These are phyloP conservation scores for Aspergillus ustus DNA, from an alignment of 2,329 filamentous ascomycete genomes.

Conservation along the genomic window DNA sequence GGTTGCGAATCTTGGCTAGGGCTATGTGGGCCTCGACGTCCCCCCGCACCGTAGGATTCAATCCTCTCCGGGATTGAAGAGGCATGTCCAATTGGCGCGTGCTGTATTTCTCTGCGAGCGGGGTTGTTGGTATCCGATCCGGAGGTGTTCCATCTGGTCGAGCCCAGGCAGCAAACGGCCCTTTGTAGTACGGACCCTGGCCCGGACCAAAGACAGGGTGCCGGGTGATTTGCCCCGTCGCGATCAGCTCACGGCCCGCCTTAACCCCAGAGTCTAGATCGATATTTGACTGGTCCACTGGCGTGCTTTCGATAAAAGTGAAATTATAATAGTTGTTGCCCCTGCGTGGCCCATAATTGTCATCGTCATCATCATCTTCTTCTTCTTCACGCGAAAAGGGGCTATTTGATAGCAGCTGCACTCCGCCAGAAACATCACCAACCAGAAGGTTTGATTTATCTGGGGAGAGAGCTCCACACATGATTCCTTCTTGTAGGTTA, in stretches of 20 bases:
- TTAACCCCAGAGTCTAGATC: conserved; percentile 32
- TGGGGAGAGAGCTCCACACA: conserved; percentile 61
- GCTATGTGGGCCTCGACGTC: conserved; percentile 30
- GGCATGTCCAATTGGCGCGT: conserved; percentile 36
- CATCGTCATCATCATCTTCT: too few relatives aligned
- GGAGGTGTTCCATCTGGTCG: conserved; percentile 31
- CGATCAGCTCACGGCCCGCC: conserved; percentile 35
- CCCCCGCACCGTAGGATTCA: conserved; percentile 25
- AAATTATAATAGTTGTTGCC: neutral
- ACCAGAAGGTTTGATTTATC: conserved; percentile 61
- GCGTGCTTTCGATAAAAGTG: conserved; percentile 23
- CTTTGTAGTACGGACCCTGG: conserved; percentile 46
- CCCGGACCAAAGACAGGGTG: conserved; percentile 46
- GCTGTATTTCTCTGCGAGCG: conserved; percentile 32
- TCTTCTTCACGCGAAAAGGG: conserved; percentile 30
- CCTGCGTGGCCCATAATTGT: neutral
- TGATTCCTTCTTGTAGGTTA: conserved; percentile 57
- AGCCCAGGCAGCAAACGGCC: conserved; percentile 48
- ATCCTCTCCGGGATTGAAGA: conserved; percentile 22
- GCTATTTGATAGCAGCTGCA: conserved; percentile 55
- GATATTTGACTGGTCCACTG: conserved; percentile 1
- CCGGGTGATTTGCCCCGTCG: conserved; percentile 37
- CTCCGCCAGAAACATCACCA: conserved; percentile 60
- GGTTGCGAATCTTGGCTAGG: conserved; percentile 37
- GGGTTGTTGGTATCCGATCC: conserved; percentile 28